These are phyloP conservation scores for Rutstroemia sp. DNA, from an alignment of 2,329 filamentous ascomycete genomes.

Conservation along the genomic window DNA sequence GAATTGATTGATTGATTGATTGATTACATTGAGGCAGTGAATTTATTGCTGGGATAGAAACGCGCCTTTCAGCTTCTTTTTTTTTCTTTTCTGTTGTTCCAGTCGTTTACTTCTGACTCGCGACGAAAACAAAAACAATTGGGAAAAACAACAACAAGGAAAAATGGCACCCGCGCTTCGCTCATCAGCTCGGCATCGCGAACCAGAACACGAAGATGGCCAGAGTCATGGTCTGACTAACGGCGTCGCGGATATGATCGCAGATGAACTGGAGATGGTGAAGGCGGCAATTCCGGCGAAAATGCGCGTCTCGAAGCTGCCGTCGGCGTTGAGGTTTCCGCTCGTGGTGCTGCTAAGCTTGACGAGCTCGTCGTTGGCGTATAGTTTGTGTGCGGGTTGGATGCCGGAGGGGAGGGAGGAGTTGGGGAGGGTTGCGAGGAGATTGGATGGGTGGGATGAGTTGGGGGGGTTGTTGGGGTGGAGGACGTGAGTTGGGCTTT, in stretches of 20 bases:
- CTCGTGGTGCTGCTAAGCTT: conserved; percentile 49
- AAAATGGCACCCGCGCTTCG: background rate
- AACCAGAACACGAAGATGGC: background rate
- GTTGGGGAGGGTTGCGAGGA: conserved; percentile 59
- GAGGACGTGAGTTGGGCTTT: conserved; percentile 47
- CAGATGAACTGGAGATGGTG: background rate
- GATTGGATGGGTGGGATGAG: conserved; percentile 54
- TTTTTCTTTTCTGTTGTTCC: background rate
- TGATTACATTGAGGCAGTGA: too few species aligned
- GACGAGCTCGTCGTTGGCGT: conserved; percentile 55
- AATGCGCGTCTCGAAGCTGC: conserved; percentile 29
- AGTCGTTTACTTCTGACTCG: background rate
- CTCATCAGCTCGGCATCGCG: background rate
- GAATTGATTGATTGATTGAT: too few species aligned
- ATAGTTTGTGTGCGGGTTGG: conserved; percentile 48
- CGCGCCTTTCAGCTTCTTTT: too few species aligned
- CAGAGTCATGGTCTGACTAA: background rate
- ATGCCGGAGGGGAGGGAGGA: conserved; percentile 39
- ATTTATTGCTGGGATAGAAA: too few species aligned
- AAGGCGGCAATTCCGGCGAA: background rate
- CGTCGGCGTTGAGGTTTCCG: conserved; percentile 42
- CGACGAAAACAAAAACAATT: background rate
- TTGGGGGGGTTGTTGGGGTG: conserved; percentile 46
- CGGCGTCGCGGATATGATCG: background rate
- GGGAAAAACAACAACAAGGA: background rate